Base-by-base conservation (phyloP, 1,284 basidiomycete genomes). In the Sporisorium scitamineum region DNA sequence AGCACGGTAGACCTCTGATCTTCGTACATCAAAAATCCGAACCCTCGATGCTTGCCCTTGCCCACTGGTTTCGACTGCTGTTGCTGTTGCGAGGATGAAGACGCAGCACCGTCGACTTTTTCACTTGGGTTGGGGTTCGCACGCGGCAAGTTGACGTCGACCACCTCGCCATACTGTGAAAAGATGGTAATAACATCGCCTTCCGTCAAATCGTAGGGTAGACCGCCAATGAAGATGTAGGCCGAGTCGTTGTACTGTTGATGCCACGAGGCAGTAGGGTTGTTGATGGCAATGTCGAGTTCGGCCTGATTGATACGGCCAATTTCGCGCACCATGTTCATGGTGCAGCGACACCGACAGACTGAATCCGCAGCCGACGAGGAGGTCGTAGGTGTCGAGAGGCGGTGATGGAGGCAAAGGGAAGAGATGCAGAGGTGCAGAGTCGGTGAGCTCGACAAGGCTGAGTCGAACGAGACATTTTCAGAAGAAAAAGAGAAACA, bases 11-110 rank as follows among this genome's bases (percentile, higher is more conserved):
- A 95, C 51, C 94, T 90, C 87, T 99, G 97, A 87, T 99, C 95
- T 87, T 97, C 94, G 86, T 98, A 99, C 95, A 99, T 98, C 70
- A 99, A 88, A 87, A 98, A 99, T 3, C 91, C 95, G 84, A 99
- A 99, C 0, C 97, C 97, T 79, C 89, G 90, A 4, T 80, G 76
- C 44, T 78, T 76, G 4, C 70, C 72, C 32, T 63, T 70, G 2
- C 62, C 58, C 37, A 44, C 45, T 24, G 18, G 47, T 31, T 32
- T 50, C 5, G 44, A 2, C 24, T 45, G 37, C 10, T 61, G 51
- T n/a, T 53, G 50, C 48, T 44, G 34, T 22, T 48, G 18, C 24
- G 54, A 44, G 1, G 56, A 45, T 13, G 53, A 26, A 14, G 56
- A 41, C 3, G 54, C 4, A 20, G 39, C 37, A 41, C 24, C 27